Base-by-base conservation (phyloP, 1,284 basidiomycete species). In the Irpex lacteus region DNA sequence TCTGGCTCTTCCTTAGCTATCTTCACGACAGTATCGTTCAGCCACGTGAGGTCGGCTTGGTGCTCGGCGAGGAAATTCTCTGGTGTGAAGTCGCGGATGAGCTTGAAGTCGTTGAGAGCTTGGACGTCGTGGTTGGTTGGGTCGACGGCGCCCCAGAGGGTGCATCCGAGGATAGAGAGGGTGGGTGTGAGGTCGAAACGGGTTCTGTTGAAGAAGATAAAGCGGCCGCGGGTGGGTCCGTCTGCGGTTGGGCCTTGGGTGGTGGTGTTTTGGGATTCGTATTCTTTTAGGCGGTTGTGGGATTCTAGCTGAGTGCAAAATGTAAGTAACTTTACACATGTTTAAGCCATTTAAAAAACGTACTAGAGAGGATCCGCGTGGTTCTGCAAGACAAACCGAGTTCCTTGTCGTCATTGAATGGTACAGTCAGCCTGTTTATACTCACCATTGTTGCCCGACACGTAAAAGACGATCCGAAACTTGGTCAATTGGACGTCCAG, bases 101-200 rank as follows among this genome's bases (percentile, higher is more conserved):
- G 69, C 15, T 67, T 62, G 70, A 79, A 80, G 66, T 78, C 76
- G 21, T 67, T 75, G 1, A 78, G 65, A 21, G 67, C 61, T 59
- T 65, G 68, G 54, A 70, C 68, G 59, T 74, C 70, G n/a, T 68
- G 60, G 32, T 72, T 66, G 19, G 68, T 69, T 0, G 70, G 69
- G 56, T 76, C 68, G 21, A 78, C 70, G 2, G 66, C 65, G 6
- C 75, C 70, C 78, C 79, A 80, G n/a, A 80, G 75, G 2, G 79
- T 80, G 70, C 77, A 81, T 1, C 78, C 78, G 11, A 80, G 75
- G 53, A 80, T 68, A 7, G 78, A 77, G 6, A 77, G 56, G 0
- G 67, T 72, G 7, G 70, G 67, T 4, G 74, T 72, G 18, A 80
- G 50, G 62, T 80, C 76, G 67, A 75, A 70, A 15, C 78, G 74